phyloP scores from a whole-genome alignment of 441 rosid genomes.

The Isatis lusitanica region DNA sequence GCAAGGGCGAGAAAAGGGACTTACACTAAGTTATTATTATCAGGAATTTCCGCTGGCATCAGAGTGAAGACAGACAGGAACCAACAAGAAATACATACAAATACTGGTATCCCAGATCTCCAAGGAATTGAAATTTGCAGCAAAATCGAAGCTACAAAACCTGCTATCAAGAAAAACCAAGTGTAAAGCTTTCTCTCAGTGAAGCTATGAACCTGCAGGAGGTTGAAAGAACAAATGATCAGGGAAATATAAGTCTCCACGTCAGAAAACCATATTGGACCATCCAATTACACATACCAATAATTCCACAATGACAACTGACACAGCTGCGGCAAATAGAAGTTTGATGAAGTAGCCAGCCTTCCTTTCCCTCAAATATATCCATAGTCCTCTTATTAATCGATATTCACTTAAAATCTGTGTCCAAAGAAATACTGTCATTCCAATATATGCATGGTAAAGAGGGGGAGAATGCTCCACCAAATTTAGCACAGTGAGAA shows the following conservation, averaged over 20 bases:
- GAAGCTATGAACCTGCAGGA: constrained; percentile 88
- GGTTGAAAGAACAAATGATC: constrained; percentile 30
- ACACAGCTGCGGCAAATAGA: constrained; percentile 51
- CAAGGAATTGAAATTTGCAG: constrained; percentile 66
- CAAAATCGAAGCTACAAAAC: constrained; percentile 56
- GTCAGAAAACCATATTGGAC: constrained; percentile 2
- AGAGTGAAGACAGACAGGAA: constrained; percentile 77
- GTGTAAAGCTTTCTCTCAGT: constrained; percentile 90
- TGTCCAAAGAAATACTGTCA: constrained; percentile 90
- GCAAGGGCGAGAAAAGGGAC: constrained; percentile 37
- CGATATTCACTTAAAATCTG: constrained; percentile 64
- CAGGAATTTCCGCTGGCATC: constrained; percentile 99
- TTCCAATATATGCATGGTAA: constrained; percentile 82
- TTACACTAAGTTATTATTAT: constrained; percentile 83
- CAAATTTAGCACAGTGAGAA: constrained; percentile 49
- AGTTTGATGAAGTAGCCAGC: constrained; percentile 50
- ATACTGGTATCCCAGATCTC: constrained; percentile 80
- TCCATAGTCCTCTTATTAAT: constrained; percentile 63
- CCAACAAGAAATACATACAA: constrained; percentile 77
- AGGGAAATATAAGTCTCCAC: constrained; percentile 16
- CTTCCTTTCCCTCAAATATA: constrained; percentile 53
- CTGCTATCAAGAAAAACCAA: constrained; percentile 78
- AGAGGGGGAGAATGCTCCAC: constrained; percentile 86
- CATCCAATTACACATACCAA: constrained; percentile 54
- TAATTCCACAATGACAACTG: constrained; percentile 70